A percentile compares a stretch with the other conserved stretches of the same genome.
Evolutionary conservation across 441 rosid genomes (phyloP).

Genomic region (Pelargonium australe): DNA sequence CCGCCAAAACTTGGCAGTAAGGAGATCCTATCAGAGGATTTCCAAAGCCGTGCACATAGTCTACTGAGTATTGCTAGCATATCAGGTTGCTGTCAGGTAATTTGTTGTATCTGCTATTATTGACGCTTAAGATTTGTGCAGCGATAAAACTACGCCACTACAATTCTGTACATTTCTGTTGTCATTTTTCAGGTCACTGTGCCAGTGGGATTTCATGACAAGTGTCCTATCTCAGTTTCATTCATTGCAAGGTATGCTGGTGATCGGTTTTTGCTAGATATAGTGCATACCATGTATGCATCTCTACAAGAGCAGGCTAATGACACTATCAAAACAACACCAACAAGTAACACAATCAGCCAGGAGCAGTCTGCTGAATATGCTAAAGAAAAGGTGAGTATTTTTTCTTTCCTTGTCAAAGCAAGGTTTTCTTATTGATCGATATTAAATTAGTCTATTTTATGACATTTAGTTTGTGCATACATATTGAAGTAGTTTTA

Average conservation of each 20-base stretch:
- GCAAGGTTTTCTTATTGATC: neutral
- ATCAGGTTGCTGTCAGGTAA: conserved; percentile 97
- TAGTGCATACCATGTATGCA: conserved; percentile 56
- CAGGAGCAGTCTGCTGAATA: conserved; percentile 62
- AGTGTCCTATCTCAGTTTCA: conserved; percentile 82
- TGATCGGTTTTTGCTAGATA: conserved; percentile 84
- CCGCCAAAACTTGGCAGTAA: conserved; percentile 86
- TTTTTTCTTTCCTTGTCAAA: conserved; percentile 7
- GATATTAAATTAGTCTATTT: neutral
- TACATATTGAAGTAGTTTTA: neutral
- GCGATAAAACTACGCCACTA: neutral
- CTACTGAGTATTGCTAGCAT: conserved; percentile 83
- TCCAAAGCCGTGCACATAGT: conserved; percentile 46
- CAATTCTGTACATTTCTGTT: neutral
- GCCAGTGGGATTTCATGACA: conserved; percentile 73
- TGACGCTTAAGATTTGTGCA: neutral
- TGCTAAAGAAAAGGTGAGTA: conserved; percentile 83
- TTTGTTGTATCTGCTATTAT: neutral
- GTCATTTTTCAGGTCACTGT: conserved; percentile 59
- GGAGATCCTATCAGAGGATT: conserved; percentile 68
- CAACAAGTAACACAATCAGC: conserved; percentile 30
- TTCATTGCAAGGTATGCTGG: conserved; percentile 81
- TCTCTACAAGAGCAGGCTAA: conserved; percentile 69
- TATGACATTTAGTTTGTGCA: neutral
- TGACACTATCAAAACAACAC: conserved; percentile 44